phyloP scores from a whole-genome alignment of 441 rosid genomes.

The Hura crepitans region DNA sequence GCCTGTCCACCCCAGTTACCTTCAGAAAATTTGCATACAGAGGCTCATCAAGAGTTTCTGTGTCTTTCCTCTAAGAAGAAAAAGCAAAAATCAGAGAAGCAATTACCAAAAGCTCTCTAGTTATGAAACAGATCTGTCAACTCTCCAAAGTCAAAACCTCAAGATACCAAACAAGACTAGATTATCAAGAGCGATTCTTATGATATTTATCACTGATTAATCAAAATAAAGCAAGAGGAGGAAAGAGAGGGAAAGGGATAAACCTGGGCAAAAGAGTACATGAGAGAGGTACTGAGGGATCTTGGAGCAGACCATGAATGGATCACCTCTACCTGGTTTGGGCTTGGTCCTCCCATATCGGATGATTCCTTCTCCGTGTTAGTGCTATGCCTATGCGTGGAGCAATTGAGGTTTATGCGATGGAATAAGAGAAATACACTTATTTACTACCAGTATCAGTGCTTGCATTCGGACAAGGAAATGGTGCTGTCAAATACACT shows the following conservation, averaged over 20 bases:
- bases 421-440: too few relatives aligned
- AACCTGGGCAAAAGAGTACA: slow-evolving; percentile 89
- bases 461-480: too few relatives aligned
- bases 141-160: neutral
- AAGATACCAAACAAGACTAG: neutral
- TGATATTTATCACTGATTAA: neutral
- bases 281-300: slow-evolving; percentile 78
- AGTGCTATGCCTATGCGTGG: neutral
- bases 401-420: neutral
- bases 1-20: slow-evolving; percentile 52
- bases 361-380: neutral
- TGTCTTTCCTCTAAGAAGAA: slow-evolving; percentile 60
- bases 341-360: slow-evolving; percentile 18
- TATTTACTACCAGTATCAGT: too few relatives aligned
- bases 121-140: neutral
- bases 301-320: slow-evolving; percentile 91
- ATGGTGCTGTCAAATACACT: too few relatives aligned
- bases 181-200: neutral
- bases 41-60: slow-evolving; percentile 77
- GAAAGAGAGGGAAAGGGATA: neutral
- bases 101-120: too few relatives aligned
- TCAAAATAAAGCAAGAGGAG: neutral
- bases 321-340: slow-evolving; percentile 47
- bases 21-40: slow-evolving; percentile 60
- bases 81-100: neutral